A percentile compares a stretch with the other conserved stretches of the same genome.
Conservation (phyloP, 352 stramenopile species). For the Globisporangium irregulare region DNA sequence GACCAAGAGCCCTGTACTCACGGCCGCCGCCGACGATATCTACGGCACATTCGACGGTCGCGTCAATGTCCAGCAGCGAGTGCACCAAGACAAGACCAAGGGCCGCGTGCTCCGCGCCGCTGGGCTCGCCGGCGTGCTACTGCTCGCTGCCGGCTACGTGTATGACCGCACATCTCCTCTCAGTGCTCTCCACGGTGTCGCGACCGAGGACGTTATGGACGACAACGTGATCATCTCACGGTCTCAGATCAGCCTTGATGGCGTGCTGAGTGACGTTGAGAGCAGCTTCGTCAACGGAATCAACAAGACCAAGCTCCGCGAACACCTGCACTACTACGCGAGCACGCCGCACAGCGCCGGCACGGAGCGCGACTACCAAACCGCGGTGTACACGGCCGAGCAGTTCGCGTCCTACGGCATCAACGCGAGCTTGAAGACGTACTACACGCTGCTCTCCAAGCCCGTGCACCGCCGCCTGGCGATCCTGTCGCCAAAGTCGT, state of each 20-base stretch:
- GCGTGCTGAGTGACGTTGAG: constrained; percentile 9
- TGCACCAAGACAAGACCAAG: neutral
- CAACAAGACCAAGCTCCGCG: constrained; percentile 10
- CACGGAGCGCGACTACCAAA: constrained; percentile 55
- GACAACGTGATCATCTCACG: constrained; percentile 3
- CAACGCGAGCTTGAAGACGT: constrained; percentile 55
- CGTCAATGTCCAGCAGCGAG: neutral
- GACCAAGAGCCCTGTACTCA: neutral
- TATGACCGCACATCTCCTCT: neutral
- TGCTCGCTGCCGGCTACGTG: constrained; percentile 12
- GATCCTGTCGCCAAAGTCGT: constrained; percentile 37
- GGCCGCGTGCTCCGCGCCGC: constrained; percentile 8
- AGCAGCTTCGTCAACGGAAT: constrained; percentile 7
- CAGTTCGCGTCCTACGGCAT: constrained; percentile 64
- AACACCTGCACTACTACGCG: constrained; percentile 16
- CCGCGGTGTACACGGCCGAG: constrained; percentile 51
- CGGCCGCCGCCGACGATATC: neutral
- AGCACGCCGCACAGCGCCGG: constrained; percentile 41
- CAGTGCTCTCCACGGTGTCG: neutral
- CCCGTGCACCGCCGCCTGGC: constrained; percentile 44
- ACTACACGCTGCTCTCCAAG: constrained; percentile 69
- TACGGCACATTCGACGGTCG: constrained; percentile 10
- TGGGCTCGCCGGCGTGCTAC: constrained; percentile 7
- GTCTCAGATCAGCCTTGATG: neutral
- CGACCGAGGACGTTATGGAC: neutral